These are phyloP conservation scores for Ophiostoma australiae DNA, from an alignment of 2,329 filamentous ascomycete species.

Conservation along the genomic window DNA sequence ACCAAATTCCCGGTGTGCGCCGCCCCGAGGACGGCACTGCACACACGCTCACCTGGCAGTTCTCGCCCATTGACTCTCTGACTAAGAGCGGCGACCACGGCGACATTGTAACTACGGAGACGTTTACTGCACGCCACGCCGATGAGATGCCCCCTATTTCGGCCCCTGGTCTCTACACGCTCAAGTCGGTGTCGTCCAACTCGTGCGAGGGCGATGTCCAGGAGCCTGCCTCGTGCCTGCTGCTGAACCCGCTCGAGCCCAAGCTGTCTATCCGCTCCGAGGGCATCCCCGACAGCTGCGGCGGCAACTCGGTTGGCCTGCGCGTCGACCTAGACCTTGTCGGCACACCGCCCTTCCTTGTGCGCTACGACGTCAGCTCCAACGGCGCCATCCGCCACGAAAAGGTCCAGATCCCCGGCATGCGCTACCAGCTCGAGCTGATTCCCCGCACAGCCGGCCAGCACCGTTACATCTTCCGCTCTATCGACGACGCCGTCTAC, in stretches of 20 bases:
- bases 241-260: slow-evolving; percentile 87
- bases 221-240: slow-evolving; percentile 87
- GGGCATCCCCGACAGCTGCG: slow-evolving; percentile 90
- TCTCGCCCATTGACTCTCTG: slow-evolving; percentile 68
- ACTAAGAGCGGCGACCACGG: slow-evolving; percentile 66
- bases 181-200: slow-evolving; percentile 73
- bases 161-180: slow-evolving; percentile 77
- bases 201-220: slow-evolving; percentile 83
- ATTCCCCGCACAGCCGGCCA: slow-evolving; percentile 74
- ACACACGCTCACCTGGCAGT: slow-evolving; percentile 74
- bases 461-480: slow-evolving; percentile 80
- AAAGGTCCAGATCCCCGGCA: slow-evolving; percentile 57
- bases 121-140: slow-evolving; percentile 56
- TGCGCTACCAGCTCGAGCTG: slow-evolving; percentile 79
- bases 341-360: slow-evolving; percentile 84
- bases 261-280: slow-evolving; percentile 68
- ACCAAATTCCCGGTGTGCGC: slow-evolving; percentile 56
- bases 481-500: slow-evolving; percentile 80
- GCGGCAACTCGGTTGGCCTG: slow-evolving; percentile 86
- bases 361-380: slow-evolving; percentile 69
- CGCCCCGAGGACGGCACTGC: slow-evolving; percentile 51
- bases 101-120: slow-evolving; percentile 52
- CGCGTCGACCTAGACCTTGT: slow-evolving; percentile 84
- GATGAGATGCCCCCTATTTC: slow-evolving; percentile 64
- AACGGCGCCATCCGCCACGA: slow-evolving; percentile 53